Evolutionary conservation across 129 eudicot species (phyloP).

Genomic region (Escallonia rubra): DNA sequence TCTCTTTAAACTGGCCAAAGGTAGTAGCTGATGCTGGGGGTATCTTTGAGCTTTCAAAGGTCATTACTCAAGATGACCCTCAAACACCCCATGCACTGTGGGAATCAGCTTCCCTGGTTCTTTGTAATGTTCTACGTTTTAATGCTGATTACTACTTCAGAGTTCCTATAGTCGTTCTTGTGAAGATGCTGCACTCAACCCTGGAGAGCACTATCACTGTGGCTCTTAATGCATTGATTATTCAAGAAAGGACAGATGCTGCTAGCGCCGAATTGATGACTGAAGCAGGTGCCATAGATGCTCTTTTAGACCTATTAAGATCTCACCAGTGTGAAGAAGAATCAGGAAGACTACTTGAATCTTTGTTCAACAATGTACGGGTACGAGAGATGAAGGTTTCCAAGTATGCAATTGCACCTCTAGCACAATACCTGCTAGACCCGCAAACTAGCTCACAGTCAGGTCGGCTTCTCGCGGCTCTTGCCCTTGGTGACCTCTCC

Average conservation of each 20-base stretch:
- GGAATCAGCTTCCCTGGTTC: conserved; percentile 77
- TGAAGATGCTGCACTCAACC: conserved; percentile 59
- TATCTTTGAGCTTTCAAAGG: conserved; percentile 70
- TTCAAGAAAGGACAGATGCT: conserved; percentile 54
- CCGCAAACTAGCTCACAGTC: conserved; percentile 63
- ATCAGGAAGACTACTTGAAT: conserved; percentile 64
- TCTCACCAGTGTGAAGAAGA: conserved; percentile 79
- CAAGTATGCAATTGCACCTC: conserved; percentile 63
- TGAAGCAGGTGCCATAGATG: conserved; percentile 70
- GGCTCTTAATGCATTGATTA: conserved; percentile 57
- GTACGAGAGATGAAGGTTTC: conserved; percentile 66
- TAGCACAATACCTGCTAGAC: conserved; percentile 68
- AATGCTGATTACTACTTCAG: conserved; percentile 52
- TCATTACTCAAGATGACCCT: conserved; percentile 68
- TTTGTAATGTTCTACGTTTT: conserved; percentile 50
- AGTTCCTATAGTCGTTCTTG: conserved; percentile 69
- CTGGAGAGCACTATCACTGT: conserved; percentile 35
- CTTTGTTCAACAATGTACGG: conserved; percentile 50
- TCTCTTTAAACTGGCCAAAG: conserved; percentile 72
- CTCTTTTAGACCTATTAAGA: conserved; percentile 56
- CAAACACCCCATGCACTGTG: conserved; percentile 54
- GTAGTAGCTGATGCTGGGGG: conserved; percentile 87
- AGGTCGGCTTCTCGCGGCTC: conserved; percentile 69
- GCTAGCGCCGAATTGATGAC: conserved; percentile 61
- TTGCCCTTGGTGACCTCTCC: conserved; percentile 79